Evolutionary conservation across 108 stramenopile species (phyloP), one percentile per base, ranked within the genome.

Genomic region (Pseudonitzschia pungens): DNA sequence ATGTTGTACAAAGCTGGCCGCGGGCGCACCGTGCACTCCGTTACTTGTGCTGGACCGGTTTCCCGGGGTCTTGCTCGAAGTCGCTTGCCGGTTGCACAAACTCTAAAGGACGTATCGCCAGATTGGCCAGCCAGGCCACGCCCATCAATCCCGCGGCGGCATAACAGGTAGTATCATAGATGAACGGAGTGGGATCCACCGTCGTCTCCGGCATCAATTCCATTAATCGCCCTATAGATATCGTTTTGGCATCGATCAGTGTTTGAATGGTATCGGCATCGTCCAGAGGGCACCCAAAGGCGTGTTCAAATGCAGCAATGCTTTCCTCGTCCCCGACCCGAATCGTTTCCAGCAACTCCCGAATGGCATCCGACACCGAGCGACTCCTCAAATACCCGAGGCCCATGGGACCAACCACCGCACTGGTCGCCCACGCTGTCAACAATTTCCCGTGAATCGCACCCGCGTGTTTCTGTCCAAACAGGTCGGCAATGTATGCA

Each of bases 401-500:
- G 22, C 90, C 83, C 75, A 87, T 75, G 8, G 91, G 93, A 0
- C 93, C 93, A 5, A 45, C 55, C 18, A 92, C 75, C 0, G 91
- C 86, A 33, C 87, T 83, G 40, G 67, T 75, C 4, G 87, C 76
- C 74, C 88, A 89, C 8, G 84, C 88, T 12, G 86, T 78, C 55
- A 95, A 68, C 20, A 89, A 79, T 36, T 89, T 84, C 7, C 93
- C 93, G 71, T 94, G 93, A 44, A 91, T 88, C 32, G 91, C 89
- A 18, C 87, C 89, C 21, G 90, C 79, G 68, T 90, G 76, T 73
- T 90, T 90, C 51, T 78, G 80, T 28, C 95, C 95, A 68, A 89
- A 96, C 24, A 93, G 68, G 74, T 96, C 92, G 20, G 91, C 81
- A 75, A 92, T 89, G 74, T 93, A 93, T 11, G 92, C 95, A 26